Conservation (phyloP, 352 stramenopile species). For the Aphanomyces cochlioides region DNA sequence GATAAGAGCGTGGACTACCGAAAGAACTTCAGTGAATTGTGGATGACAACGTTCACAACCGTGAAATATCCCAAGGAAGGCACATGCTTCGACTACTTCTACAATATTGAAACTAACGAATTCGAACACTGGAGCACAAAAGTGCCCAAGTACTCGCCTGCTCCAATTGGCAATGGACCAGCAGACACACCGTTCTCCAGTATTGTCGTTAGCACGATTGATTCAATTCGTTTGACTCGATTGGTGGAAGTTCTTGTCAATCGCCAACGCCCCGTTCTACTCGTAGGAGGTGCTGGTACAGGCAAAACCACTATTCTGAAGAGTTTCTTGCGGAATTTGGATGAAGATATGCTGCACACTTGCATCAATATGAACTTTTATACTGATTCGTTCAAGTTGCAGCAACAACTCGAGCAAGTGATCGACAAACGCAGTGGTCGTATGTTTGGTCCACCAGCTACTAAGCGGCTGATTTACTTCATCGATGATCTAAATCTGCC, state of each 20-base stretch:
- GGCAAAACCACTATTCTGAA: slow-evolving; percentile 97
- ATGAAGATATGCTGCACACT: slow-evolving; percentile 94
- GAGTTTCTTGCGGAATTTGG: slow-evolving; percentile 88
- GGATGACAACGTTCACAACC: slow-evolving; percentile 70
- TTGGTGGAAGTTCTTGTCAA: slow-evolving; percentile 93
- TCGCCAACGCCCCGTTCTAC: slow-evolving; percentile 91
- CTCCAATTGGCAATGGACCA: slow-evolving; percentile 89
- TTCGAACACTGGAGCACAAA: slow-evolving; percentile 93
- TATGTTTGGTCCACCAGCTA: slow-evolving; percentile 93
- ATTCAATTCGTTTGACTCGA: slow-evolving; percentile 94
- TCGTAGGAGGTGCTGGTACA: slow-evolving; percentile 94
- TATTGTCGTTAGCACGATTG: slow-evolving; percentile 95
- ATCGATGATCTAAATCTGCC: slow-evolving; percentile 96
- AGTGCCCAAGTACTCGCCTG: slow-evolving; percentile 87
- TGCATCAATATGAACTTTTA: slow-evolving; percentile 99
- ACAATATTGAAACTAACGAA: slow-evolving; percentile 88
- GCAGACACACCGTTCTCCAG: slow-evolving; percentile 95
- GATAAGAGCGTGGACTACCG: slow-evolving; percentile 89
- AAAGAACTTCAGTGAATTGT: slow-evolving; percentile 86
- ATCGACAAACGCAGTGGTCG: slow-evolving; percentile 95
- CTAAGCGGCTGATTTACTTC: slow-evolving; percentile 95
- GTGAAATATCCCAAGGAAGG: slow-evolving; percentile 95
- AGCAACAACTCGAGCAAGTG: slow-evolving; percentile 94
- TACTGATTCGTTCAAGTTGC: slow-evolving; percentile 92
- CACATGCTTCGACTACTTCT: slow-evolving; percentile 97